Base-by-base conservation (phyloP, 148 eudicot genomes). In the Hydrangea macrophylla region DNA sequence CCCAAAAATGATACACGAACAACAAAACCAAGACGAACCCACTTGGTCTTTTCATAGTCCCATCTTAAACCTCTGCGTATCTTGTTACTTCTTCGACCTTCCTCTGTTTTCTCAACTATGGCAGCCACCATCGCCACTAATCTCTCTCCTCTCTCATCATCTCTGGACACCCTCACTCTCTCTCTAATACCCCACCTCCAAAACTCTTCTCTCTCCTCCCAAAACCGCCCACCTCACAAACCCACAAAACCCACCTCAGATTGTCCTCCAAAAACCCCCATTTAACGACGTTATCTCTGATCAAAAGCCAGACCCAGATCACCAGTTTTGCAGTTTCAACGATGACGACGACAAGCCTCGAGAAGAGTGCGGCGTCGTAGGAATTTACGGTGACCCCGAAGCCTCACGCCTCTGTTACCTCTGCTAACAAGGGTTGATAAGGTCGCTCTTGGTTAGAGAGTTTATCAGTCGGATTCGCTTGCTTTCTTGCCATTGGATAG, bases 341-440 rank as follows among this genome's bases (percentile, higher is more conserved):
- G 23, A 60, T 20, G 80, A 55, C 44, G n/a, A n/a, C n/a, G n/a
- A n/a, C n/a, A n/a, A n/a, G n/a, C n/a, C n/a, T n/a, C n/a, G n/a
- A n/a, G n/a, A n/a, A n/a, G n/a, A n/a, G n/a, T n/a, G n/a, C n/a
- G n/a, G n/a, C n/a, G n/a, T n/a, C n/a, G n/a, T n/a, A n/a, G n/a
- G n/a, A n/a, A n/a, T n/a, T n/a, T n/a, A n/a, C n/a, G n/a, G n/a
- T n/a, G n/a, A n/a, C n/a, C n/a, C n/a, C n/a, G n/a, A n/a, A n/a
- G n/a, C n/a, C n/a, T n/a, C n/a, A n/a, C 68, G 80, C 30, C 72
- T 76, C 51, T 71, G 76, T 50, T 77, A 77, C 27, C 89, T 82
- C 30, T 86, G 86, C 0, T 84, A 87, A 31, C 85, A 82, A 68
- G 88, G 88, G 37, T 70, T 84, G 72, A 85, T 85, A 32, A 75